A percentile compares a stretch with the other conserved stretches of the same genome.
Conservation (phyloP, 78 protist genomes). For the Dictyostelium capitatum region DNA sequence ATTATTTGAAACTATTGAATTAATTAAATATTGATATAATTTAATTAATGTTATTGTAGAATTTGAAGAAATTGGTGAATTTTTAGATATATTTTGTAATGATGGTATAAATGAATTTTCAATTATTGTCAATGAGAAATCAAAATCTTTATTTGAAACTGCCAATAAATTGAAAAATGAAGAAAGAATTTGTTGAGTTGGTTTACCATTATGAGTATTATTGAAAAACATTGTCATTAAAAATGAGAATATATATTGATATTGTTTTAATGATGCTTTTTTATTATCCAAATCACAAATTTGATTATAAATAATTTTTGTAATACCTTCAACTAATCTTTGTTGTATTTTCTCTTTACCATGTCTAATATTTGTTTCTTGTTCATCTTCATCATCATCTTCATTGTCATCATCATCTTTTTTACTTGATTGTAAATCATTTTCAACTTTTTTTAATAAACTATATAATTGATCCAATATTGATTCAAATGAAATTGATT, state of each 20-base stretch:
- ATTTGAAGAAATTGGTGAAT: neutral
- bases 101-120: conserved; percentile 23
- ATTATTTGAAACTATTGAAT: neutral
- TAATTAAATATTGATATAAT: conserved; percentile 2
- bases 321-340: conserved; percentile 33
- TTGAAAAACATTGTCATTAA: conserved; percentile 23
- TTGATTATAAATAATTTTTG: conserved; percentile 40
- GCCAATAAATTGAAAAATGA: conserved; percentile 29
- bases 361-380: neutral
- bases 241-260: neutral
- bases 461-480: conserved; percentile 19
- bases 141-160: conserved; percentile 6
- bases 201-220: neutral
- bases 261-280: neutral
- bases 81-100: neutral
- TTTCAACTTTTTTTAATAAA: conserved; percentile 8
- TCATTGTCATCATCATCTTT: neutral
- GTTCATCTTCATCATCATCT: neutral
- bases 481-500: neutral
- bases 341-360: neutral
- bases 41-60: conserved; percentile 2
- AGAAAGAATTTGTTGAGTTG: conserved; percentile 16
- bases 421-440: neutral
- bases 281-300: conserved; percentile 13
- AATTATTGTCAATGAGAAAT: neutral